Base-by-base conservation (phyloP, 1,284 basidiomycete genomes). In the Ustilago esculenta region DNA sequence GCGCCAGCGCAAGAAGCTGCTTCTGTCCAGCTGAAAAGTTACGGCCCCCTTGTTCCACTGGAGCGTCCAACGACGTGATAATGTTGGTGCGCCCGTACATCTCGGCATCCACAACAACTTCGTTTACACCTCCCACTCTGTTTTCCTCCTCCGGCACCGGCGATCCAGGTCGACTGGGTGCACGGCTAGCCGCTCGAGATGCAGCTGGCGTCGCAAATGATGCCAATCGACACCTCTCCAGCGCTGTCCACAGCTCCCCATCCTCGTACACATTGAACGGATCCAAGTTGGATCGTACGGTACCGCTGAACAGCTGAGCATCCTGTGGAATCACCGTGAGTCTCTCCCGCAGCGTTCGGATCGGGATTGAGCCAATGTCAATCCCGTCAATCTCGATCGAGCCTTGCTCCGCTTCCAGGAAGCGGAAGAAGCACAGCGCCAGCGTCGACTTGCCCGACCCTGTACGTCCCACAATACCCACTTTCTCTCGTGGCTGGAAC, bases 341-440 rank as follows among this genome's bases (percentile, higher is more conserved):
- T 46, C 89, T 85, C 15, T 89, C 89, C 29, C 95, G 87, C 51
- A 98, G 85, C 81, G 94, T 92, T 77, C 92, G 87, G 20, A 95
- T 84, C 1, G 93, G 93, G 64, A 98, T 94, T 5, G 84, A 88
- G 0, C 90, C 89, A 55, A 96, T 92, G 81, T 96, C 91, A 21
- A 94, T 73, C n/a, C 87, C 91, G 82, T 98, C 95, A 44, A 99
- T 87, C 18, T 89, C 53, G 55, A 98, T 97, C 42, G 85, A 86
- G 0, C 94, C 94, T 10, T 84, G 83, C 1, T 87, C 85, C 0
- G 93, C 92, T 75, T 98, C 94, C 7, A 90, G 90, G 75, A 97
- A 96, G 47, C 96, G 88, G 89, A 98, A 97, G 85, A 97, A 93
- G 18, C 90, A 91, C 23, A 96, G 85, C 0, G 93, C 93, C 15